A percentile compares a stretch with the other conserved stretches of the same genome.
These are phyloP conservation scores for Globisporangium polare DNA, from an alignment of 352 stramenopile genomes.

Conservation along the genomic window DNA sequence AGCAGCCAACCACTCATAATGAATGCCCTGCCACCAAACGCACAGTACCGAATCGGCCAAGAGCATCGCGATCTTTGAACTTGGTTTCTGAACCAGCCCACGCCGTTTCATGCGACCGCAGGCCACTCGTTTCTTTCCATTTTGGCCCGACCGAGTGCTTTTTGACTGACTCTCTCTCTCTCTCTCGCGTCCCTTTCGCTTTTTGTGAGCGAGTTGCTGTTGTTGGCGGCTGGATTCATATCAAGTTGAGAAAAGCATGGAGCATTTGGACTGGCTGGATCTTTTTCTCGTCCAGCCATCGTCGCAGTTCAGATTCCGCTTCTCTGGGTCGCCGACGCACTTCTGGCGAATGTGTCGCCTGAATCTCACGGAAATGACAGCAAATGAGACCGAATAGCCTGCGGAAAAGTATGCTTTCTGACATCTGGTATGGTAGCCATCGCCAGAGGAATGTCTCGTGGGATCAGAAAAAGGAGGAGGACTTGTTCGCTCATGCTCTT, in stretches of 20 bases:
- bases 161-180: not conserved
- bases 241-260: too few relatives aligned
- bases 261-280: slow-evolving; percentile 6
- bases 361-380: not conserved
- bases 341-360: not conserved
- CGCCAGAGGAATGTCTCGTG: too few relatives aligned
- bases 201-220: too few relatives aligned
- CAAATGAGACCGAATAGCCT: not conserved
- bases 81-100: not conserved
- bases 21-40: not conserved
- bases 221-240: not conserved
- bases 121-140: not conserved
- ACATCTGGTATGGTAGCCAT: not conserved
- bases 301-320: slow-evolving; percentile 1
- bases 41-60: not conserved
- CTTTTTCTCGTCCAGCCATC: slow-evolving; percentile 7
- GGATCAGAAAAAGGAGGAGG: too few relatives aligned
- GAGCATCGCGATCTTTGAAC: not conserved
- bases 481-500: too few relatives aligned
- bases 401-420: not conserved
- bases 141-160: not conserved
- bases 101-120: not conserved
- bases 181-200: too few relatives aligned
- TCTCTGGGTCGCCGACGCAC: not conserved
- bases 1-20: not conserved